phyloP scores from a whole-genome alignment of 1,139 yeast genomes.

The Candida tetrigidarum region DNA sequence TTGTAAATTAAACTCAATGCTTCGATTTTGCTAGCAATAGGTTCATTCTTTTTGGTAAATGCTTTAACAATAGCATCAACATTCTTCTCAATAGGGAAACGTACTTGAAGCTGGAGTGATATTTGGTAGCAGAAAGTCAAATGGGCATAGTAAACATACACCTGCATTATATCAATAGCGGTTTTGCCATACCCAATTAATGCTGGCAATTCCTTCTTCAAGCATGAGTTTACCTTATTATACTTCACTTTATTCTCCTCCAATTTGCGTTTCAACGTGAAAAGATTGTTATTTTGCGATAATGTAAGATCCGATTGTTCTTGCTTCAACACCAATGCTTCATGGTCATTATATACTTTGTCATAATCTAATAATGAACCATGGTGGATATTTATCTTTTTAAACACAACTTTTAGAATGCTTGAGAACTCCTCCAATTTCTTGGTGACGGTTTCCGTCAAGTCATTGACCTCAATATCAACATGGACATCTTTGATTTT shows the following conservation, averaged over 20 bases:
- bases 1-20: conserved; percentile 24
- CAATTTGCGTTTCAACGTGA: conserved; percentile 35
- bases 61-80: conserved; percentile 13
- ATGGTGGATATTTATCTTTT: conserved; percentile 32
- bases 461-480: conserved; percentile 11
- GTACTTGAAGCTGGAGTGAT: conserved; percentile 22
- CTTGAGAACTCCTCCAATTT: conserved; percentile 26
- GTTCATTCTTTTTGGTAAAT: conserved; percentile 18
- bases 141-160: conserved; percentile 33
- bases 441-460: conserved; percentile 8
- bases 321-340: conserved; percentile 27
- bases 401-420: conserved; percentile 29
- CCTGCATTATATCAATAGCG: conserved; percentile 30
- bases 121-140: conserved; percentile 33
- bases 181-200: conserved; percentile 34
- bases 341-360: conserved; percentile 28
- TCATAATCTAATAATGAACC: conserved; percentile 42
- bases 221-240: conserved; percentile 29
- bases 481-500: conserved; percentile 10
- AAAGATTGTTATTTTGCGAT: conserved; percentile 35
- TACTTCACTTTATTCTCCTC: conserved; percentile 32
- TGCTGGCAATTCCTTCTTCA: conserved; percentile 44
- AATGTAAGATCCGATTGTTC: conserved; percentile 25
- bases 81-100: conserved; percentile 7
- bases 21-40: conserved; percentile 23